A percentile compares a stretch with the other conserved stretches of the same genome.
Conservation (phyloP, 495 filamentous ascomycete species). For the Penicillium argentinense region DNA sequence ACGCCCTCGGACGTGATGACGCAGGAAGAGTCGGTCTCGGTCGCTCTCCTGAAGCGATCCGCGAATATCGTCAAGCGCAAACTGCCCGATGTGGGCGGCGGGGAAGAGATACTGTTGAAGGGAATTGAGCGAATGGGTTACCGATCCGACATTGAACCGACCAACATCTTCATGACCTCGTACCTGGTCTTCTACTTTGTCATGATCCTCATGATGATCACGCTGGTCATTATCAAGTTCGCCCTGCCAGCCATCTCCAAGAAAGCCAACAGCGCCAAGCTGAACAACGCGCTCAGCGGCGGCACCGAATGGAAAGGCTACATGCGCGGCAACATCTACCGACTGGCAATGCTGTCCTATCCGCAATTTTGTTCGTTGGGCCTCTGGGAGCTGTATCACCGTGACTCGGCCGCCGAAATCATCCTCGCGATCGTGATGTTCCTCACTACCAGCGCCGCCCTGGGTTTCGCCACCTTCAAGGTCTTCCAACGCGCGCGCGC, state of each 20-base stretch:
- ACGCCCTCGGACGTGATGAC: slow-evolving; percentile 75
- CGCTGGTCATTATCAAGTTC: slow-evolving; percentile 75
- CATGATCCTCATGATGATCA: slow-evolving; percentile 66
- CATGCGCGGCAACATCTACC: slow-evolving; percentile 87
- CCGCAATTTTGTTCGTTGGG: slow-evolving; percentile 89
- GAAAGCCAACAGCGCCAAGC: slow-evolving; percentile 78
- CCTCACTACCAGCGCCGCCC: slow-evolving; percentile 71
- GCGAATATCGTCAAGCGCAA: slow-evolving; percentile 50
- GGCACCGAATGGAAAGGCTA: slow-evolving; percentile 84
- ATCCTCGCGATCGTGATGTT: slow-evolving; percentile 89
- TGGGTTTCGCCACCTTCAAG: slow-evolving; percentile 83
- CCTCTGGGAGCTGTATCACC: slow-evolving; percentile 86
- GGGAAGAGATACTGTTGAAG: slow-evolving; percentile 64
- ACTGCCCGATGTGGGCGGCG: slow-evolving; percentile 40
- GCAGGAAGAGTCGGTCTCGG: slow-evolving; percentile 69
- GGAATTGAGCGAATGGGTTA: slow-evolving; percentile 92
- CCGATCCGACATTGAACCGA: slow-evolving; percentile 74
- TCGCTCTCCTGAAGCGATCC: slow-evolving; percentile 77
- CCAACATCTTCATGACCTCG: slow-evolving; percentile 92
- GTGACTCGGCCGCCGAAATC: slow-evolving; percentile 83
- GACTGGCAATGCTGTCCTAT: slow-evolving; percentile 84
- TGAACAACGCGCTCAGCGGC: slow-evolving; percentile 65
- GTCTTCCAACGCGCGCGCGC: slow-evolving; percentile 83
- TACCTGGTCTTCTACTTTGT: slow-evolving; percentile 88
- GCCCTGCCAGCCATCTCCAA: slow-evolving; percentile 65